These are phyloP conservation scores for Phaeosphaeriaceae sp. DNA, from an alignment of 2,329 filamentous ascomycete genomes.

Conservation along the genomic window DNA sequence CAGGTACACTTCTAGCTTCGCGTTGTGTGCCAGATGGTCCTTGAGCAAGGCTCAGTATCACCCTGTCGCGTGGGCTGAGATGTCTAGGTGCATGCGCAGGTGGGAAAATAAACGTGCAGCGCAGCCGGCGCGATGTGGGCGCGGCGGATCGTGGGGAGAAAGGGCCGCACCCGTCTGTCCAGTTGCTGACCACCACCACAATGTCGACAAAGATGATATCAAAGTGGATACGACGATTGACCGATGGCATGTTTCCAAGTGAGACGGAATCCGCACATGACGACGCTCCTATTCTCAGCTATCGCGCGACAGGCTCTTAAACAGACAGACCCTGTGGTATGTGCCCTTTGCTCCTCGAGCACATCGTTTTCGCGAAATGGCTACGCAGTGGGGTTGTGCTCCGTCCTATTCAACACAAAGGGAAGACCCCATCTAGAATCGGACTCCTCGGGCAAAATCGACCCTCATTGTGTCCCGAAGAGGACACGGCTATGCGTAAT, in stretches of 20 bases:
- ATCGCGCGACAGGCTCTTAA: conserved; percentile 11
- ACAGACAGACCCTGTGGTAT: conserved; percentile 22
- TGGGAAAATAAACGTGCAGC: conserved; percentile 50
- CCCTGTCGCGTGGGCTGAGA: conserved; percentile 43
- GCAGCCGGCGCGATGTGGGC: conserved; percentile 49
- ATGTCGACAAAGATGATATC: background rate
- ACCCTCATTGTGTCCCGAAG: conserved; percentile 19
- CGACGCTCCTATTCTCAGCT: conserved; percentile 15
- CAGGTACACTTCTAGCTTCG: conserved; percentile 22
- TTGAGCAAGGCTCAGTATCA: conserved; percentile 34
- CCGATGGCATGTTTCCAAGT: conserved; percentile 7
- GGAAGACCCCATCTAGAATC: conserved; percentile 41
- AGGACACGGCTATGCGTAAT: conserved; percentile 3
- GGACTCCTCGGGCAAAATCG: conserved; percentile 30
- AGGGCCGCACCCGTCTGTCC: conserved; percentile 39
- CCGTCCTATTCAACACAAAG: conserved; percentile 37
- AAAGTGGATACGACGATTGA: background rate
- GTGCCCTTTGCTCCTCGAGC: conserved; percentile 27
- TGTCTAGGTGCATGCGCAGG: conserved; percentile 44
- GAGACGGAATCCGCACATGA: conserved; percentile 17
- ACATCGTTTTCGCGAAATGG: conserved; percentile 30
- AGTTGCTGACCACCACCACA: conserved; percentile 43
- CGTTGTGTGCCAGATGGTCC: conserved; percentile 5
- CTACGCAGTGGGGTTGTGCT: conserved; percentile 42
- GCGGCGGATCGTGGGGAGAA: conserved; percentile 47